Base-by-base conservation (phyloP, 805 yeast species). In the Starmerella scarabaei region DNA sequence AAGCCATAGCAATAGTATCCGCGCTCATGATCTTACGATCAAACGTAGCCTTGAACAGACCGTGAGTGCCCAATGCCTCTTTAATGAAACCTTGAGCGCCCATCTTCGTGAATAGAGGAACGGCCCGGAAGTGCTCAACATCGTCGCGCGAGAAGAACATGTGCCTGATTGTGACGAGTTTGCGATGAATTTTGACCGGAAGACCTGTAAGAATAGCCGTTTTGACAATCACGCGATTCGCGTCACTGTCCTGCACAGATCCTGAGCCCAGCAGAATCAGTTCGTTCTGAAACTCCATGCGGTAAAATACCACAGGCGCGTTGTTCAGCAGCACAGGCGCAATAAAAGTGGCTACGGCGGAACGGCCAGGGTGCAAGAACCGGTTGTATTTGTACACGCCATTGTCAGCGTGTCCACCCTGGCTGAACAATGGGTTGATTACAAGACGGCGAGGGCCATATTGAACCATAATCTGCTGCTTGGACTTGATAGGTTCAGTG, bases 61-160 rank as follows among this genome's bases (percentile, higher is more conserved):
- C 99, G 59, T 91, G 98, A 2, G 98, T 91, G 64, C 99, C 99
- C 66, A 91, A 69, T 57, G 86, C 74, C 59, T 88, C 96, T 62
- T 83, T 88, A 58, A 93, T 88, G 60, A 80, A 80, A 40, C 99
- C 99, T 17, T 85, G 70, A 60, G 96, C 76, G 37, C 98, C 99
- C 53, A 77, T 71, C 59, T 82, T 84, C 31, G 97, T 86, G 61
- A 84, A 91, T 45, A 91, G 65, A 32, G 97, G 97, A 50, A 91
- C 80, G 4, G 86, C 78, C 63, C 81, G 82, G 71, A 79, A 91
- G 74, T 81, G 81, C 49, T 72, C 73, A 50, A 93, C 80, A 58
- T 91, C 99, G 35, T 80, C 83, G 9, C 82, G 65, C 55, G 78
- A 83, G 76, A 88, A 88, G 68, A 91, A 91, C 99, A 91, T 91